Conservation (phyloP, 129 eudicot genomes). For the Erigeron canadensis region DNA sequence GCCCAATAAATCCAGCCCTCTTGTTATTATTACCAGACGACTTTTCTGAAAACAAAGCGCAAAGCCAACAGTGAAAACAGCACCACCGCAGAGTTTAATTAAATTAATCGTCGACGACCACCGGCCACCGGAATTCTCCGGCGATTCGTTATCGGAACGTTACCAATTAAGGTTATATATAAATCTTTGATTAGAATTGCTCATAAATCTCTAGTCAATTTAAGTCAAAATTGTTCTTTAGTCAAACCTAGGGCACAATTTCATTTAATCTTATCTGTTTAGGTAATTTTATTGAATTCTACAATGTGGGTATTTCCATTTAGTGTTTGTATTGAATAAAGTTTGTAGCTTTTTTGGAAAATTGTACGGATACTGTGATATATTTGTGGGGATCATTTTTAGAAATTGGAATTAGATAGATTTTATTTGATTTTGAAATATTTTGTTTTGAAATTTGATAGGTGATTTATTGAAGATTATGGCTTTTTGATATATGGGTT, state of each 20-base stretch:
- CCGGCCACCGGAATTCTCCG: constrained; percentile 25
- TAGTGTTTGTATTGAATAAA: neutral
- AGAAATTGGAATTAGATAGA: no score
- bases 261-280: neutral
- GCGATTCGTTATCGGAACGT: neutral
- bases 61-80: neutral
- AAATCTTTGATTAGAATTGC: constrained; percentile 7
- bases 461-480: constrained; percentile 24
- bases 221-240: constrained; percentile 13
- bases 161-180: constrained; percentile 9
- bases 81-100: constrained; percentile 2
- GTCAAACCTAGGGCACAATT: constrained; percentile 39
- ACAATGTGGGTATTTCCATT: constrained; percentile 22
- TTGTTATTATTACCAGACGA: neutral
- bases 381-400: constrained; percentile 14
- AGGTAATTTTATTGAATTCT: constrained; percentile 4
- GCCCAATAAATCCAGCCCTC: constrained; percentile 11
- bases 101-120: constrained; percentile 19
- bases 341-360: neutral
- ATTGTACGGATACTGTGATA: constrained; percentile 18
- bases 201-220: neutral
- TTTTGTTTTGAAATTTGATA: constrained; percentile 18
- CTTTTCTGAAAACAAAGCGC: constrained; percentile 16
- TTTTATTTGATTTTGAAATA: constrained; percentile 1
- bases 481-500: constrained; percentile 17